These are phyloP conservation scores for Epichloe glyceriae DNA, from an alignment of 2,329 filamentous ascomycete genomes.

Conservation along the genomic window DNA sequence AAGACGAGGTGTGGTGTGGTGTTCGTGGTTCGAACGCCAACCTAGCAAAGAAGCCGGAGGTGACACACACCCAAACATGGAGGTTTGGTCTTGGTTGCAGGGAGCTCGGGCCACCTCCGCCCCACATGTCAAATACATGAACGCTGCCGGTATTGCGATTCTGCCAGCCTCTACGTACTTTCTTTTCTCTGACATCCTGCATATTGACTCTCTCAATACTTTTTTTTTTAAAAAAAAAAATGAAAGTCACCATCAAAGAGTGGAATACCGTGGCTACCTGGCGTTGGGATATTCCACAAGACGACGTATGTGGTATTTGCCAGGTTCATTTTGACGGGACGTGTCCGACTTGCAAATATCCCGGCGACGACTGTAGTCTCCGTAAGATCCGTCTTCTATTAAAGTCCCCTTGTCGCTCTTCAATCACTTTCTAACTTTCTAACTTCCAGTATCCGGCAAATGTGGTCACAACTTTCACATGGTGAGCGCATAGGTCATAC, in stretches of 20 bases:
- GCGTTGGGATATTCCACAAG: conserved; percentile 95
- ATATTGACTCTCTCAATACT: no score
- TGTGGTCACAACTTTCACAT: conserved; percentile 98
- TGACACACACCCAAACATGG: not conserved
- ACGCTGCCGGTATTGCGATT: not conserved
- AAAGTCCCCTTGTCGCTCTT: not conserved
- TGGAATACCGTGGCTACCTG: conserved; percentile 94
- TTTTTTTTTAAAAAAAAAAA: conserved; percentile 22
- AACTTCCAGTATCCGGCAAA: conserved; percentile 70
- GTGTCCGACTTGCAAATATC: conserved; percentile 95
- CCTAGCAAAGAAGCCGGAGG: not conserved
- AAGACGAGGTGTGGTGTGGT: conserved; percentile 3
- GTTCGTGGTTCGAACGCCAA: not conserved
- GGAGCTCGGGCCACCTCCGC: conserved; percentile 2
- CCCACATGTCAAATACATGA: conserved; percentile 2
- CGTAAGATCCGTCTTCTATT: conserved; percentile 40
- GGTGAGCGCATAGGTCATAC: conserved; percentile 38
- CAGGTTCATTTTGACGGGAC: conserved; percentile 96
- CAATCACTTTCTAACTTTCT: not conserved
- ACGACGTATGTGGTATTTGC: conserved; percentile 97
- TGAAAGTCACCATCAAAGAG: conserved; percentile 91
- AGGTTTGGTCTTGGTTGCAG: not conserved
- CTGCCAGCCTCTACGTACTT: not conserved
- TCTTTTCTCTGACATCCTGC: no score
- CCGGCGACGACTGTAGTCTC: conserved; percentile 87